phyloP scores from a whole-genome alignment of 345 rosid genomes.

The Raphanus raphanistrum region DNA sequence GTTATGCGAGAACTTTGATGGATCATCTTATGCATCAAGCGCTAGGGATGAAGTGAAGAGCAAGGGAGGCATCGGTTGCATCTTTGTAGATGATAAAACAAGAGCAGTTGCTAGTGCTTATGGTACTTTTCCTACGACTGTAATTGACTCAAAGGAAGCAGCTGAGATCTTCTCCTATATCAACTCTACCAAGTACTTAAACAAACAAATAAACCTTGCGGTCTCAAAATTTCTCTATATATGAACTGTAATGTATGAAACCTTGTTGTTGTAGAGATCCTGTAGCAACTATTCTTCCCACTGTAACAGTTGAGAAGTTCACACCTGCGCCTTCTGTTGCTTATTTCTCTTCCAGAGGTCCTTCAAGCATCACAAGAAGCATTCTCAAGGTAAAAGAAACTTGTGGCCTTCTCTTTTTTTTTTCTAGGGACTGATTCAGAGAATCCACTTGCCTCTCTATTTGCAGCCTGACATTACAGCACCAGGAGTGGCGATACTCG shows the following conservation, averaged over 20 bases:
- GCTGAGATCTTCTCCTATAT: slow-evolving; percentile 53
- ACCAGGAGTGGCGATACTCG: slow-evolving; percentile 62
- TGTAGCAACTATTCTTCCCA: slow-evolving; percentile 66
- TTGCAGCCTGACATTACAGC: slow-evolving; percentile 87
- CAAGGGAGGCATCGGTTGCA: slow-evolving; percentile 59
- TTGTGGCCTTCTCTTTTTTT: background rate
- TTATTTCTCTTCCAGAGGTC: slow-evolving; percentile 81
- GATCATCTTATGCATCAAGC: slow-evolving; percentile 8
- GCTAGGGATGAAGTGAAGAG: slow-evolving; percentile 46
- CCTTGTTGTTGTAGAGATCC: slow-evolving; percentile 49
- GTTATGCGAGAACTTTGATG: slow-evolving; percentile 51
- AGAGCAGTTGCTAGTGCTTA: slow-evolving; percentile 49
- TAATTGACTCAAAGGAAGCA: slow-evolving; percentile 57
- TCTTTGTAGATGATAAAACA: slow-evolving; percentile 50
- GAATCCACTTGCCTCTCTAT: background rate
- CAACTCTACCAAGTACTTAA: slow-evolving; percentile 61
- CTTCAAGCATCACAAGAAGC: slow-evolving; percentile 56
- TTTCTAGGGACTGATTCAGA: slow-evolving; percentile 1
- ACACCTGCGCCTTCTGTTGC: slow-evolving; percentile 71
- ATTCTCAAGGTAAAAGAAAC: slow-evolving; percentile 64
- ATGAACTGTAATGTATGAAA: background rate
- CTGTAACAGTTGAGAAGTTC: slow-evolving; percentile 47
- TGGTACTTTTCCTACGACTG: slow-evolving; percentile 50
- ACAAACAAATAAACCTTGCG: too few species aligned
- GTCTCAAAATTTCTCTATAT: too few species aligned